Evolutionary conservation across 208 protist genomes (phyloP).

Genomic region (Crithidia expoeki): DNA sequence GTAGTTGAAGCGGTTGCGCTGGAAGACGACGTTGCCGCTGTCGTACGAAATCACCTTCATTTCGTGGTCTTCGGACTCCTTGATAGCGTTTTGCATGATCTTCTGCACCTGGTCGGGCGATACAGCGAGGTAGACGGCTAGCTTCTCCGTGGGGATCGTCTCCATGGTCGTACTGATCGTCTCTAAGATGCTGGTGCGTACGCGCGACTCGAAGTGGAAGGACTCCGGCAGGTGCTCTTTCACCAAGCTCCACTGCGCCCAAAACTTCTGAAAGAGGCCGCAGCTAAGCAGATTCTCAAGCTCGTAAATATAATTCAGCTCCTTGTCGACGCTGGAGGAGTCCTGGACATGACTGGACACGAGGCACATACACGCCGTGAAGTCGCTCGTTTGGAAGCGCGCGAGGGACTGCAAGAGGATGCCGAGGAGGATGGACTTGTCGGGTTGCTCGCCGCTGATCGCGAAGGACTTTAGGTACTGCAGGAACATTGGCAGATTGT

Average conservation of each 20-base stretch:
- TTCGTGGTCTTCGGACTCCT: conserved; percentile 53
- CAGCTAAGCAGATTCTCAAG: conserved; percentile 90
- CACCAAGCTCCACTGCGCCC: conserved; percentile 71
- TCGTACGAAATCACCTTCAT: conserved; percentile 54
- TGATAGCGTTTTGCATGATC: conserved; percentile 68
- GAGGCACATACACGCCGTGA: conserved; percentile 87
- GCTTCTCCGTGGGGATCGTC: conserved; percentile 43
- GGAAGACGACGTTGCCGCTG: conserved; percentile 57
- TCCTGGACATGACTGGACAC: conserved; percentile 84
- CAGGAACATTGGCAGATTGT: conserved; percentile 84
- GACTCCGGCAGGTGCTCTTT: conserved; percentile 71
- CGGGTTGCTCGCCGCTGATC: conserved; percentile 66
- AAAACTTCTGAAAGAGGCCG: conserved; percentile 81
- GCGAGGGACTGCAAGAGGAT: conserved; percentile 85
- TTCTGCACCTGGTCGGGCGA: conserved; percentile 47
- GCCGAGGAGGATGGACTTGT: conserved; percentile 77
- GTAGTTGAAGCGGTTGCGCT: conserved; percentile 70
- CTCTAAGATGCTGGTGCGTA: conserved; percentile 81
- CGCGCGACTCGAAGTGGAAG: conserved; percentile 78
- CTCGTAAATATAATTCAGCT: conserved; percentile 83
- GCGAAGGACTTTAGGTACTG: conserved; percentile 77
- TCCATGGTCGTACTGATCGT: conserved; percentile 74
- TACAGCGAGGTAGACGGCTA: conserved; percentile 71
- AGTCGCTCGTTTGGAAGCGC: conserved; percentile 86
- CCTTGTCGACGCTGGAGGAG: conserved; percentile 72